Conservation (phyloP, 2,329 filamentous ascomycete genomes). For the Neobulgaria alba region DNA sequence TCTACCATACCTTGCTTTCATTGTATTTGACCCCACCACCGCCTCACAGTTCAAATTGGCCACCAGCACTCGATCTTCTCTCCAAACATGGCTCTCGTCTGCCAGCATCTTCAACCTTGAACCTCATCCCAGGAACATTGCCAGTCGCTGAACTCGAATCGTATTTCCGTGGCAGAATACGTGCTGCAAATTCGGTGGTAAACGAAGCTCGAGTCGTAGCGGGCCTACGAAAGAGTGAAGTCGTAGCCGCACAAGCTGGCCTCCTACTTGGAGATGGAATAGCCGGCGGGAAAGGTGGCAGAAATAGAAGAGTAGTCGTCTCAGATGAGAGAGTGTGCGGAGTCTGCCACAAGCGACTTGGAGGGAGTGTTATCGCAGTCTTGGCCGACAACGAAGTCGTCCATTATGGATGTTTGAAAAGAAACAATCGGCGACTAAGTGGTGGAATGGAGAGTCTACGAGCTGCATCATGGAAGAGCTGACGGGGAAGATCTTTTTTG, state of each 20-base stretch:
- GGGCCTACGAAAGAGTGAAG: conserved; percentile 67
- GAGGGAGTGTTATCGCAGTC: conserved; percentile 83
- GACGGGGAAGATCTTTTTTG: conserved; percentile 3
- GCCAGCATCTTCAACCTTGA: conserved; percentile 76
- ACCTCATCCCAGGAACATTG: conserved; percentile 73
- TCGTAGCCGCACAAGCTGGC: conserved; percentile 65
- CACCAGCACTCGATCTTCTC: conserved; percentile 77
- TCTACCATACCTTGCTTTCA: conserved; percentile 85
- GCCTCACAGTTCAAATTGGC: conserved; percentile 62
- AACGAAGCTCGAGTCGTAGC: conserved; percentile 74
- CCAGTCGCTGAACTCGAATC: conserved; percentile 72
- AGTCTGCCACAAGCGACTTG: conserved; percentile 88
- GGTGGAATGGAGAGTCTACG: conserved; percentile 17
- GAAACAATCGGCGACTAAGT: conserved; percentile 34
- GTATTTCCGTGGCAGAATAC: conserved; percentile 88
- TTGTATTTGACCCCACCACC: conserved; percentile 78
- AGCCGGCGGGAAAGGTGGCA: conserved; percentile 39
- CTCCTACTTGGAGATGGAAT: conserved; percentile 62
- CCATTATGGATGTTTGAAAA: conserved; percentile 70
- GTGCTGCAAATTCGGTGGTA: conserved; percentile 71
- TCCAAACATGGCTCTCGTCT: conserved; percentile 87
- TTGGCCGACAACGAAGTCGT: conserved; percentile 76
- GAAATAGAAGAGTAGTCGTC: conserved; percentile 66
- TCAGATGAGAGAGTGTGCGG: conserved; percentile 83
- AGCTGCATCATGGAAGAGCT: conserved; percentile 16